Base-by-base conservation (phyloP, 371 early-diverging fungal genomes). In the Rhizopus delemar region DNA sequence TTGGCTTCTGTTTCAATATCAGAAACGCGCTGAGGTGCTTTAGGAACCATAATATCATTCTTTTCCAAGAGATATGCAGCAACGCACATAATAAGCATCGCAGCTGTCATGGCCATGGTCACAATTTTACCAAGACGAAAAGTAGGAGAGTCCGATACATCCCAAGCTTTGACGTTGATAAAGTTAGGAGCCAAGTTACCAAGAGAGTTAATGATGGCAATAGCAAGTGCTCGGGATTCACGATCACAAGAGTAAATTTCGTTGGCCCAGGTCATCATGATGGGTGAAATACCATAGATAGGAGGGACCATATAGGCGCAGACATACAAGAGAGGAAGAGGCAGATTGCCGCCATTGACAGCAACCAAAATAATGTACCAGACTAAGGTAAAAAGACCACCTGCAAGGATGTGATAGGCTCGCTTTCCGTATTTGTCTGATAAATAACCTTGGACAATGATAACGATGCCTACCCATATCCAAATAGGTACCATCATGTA, bases 321-420 rank as follows among this genome's bases (percentile, higher is more conserved):
- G 7, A 66, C 70, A 51, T 65, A 73, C 13, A 75, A 53, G n/a
- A 72, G 57, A 4, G 58, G 58, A 3, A 61, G 43, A 3, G 71
- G 70, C 2, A 70, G 57, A 35, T 76, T 56, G 9, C 75, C 77
- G 2, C 66, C 72, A 46, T 72, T 69, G 51, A 87, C 73, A 46
- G 83, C 82, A 3, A 81, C 81, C 9, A 87, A 74, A 28, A 89
- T 36, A 56, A 85, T 77, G 46, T 85, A 80, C 50, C 72, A 77
- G 15, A 77, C 33, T 16, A 77, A 57, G 9, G 73, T 67, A 60
- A 70, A 72, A 1, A 69, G 2, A 33, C 63, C 66, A 41, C 75
- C 75, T n/a, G 48, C 73, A 29, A 74, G 58, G 15, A 77, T 69
- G 41, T 77, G 78, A 62, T 65, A 74, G 13, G 68, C 65, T 56